Evolutionary conservation across 73 alveolate species (phyloP).

Genomic region (Blepharisma stoltei): DNA sequence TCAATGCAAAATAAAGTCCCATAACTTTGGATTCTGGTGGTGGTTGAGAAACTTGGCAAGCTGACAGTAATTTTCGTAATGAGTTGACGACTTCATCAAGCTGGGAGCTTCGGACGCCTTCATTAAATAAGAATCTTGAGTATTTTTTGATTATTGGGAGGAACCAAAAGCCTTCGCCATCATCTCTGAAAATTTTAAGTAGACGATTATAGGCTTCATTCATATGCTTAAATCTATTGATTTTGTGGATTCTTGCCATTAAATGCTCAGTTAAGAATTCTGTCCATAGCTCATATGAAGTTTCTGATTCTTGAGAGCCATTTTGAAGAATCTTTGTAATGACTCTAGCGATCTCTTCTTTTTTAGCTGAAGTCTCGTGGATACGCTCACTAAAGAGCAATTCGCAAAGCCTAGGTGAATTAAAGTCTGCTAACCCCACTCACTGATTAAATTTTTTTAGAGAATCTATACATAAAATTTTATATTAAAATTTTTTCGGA

Average conservation of each 20-base stretch:
- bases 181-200: neutral
- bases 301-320: too few relatives aligned
- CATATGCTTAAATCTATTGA: neutral
- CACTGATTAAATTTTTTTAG: too few relatives aligned
- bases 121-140: neutral
- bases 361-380: too few relatives aligned
- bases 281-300: too few relatives aligned
- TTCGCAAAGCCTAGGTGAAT: too few relatives aligned
- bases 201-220: neutral
- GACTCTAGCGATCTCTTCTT: too few relatives aligned
- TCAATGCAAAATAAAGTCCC: slow-evolving; percentile 1
- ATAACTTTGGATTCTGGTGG: slow-evolving; percentile 15
- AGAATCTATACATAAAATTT: too few relatives aligned
- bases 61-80: neutral
- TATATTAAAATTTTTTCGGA: too few relatives aligned
- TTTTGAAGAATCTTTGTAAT: too few relatives aligned
- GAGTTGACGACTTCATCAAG: slow-evolving; percentile 15
- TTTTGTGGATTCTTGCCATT: neutral
- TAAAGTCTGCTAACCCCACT: too few relatives aligned
- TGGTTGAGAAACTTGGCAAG: slow-evolving; percentile 22
- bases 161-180: neutral
- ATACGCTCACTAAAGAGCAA: too few relatives aligned
- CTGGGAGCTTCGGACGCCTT: neutral
- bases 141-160: neutral
- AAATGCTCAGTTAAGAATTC: slow-evolving; percentile 14